phyloP scores from a whole-genome alignment of 768 basidiomycete species.

The Mycena indigotica region DNA sequence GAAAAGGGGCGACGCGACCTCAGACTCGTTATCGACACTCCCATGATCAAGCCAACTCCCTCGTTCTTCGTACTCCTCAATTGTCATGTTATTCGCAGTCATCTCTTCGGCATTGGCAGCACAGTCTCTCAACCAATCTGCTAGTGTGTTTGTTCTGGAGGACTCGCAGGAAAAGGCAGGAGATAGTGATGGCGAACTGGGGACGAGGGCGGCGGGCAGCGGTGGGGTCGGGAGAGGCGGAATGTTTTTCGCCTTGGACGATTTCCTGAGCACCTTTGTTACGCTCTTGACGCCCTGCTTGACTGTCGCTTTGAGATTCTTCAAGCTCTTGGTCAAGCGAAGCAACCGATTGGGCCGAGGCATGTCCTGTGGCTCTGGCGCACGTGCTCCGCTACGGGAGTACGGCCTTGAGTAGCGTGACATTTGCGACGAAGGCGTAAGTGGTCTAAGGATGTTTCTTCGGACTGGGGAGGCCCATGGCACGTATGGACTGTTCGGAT shows the following conservation, averaged over 20 bases:
- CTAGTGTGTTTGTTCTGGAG: conserved; percentile 44
- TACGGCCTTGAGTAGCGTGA: conserved; percentile 35
- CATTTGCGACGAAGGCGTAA: conserved; percentile 38
- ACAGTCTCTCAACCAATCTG: conserved; percentile 36
- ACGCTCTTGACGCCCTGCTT: conserved; percentile 30
- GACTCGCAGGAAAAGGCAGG: conserved; percentile 25
- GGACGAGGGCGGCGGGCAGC: conserved; percentile 12
- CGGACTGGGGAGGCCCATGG: conserved; percentile 49
- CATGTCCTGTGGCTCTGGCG: conserved; percentile 40
- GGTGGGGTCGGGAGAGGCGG: conserved; percentile 27
- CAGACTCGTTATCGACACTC: conserved; percentile 15
- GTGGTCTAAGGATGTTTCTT: conserved; percentile 44
- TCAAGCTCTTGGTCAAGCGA: conserved; percentile 37
- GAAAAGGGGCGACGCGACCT: conserved; percentile 9
- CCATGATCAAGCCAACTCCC: conserved; percentile 49
- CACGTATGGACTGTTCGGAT: conserved; percentile 59
- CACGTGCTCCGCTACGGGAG: conserved; percentile 42
- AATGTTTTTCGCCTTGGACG: conserved; percentile 27
- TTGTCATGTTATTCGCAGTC: conserved; percentile 36
- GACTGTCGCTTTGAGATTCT: conserved; percentile 29
- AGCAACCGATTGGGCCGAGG: conserved; percentile 21
- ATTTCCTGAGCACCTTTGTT: conserved; percentile 26
- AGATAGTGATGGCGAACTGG: conserved; percentile 21
- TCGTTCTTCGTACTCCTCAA: conserved; percentile 49
- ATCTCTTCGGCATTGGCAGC: conserved; percentile 28